Conservation (phyloP, 202 grass and related monocot genomes). For the Schoenoplectus triqueter region DNA sequence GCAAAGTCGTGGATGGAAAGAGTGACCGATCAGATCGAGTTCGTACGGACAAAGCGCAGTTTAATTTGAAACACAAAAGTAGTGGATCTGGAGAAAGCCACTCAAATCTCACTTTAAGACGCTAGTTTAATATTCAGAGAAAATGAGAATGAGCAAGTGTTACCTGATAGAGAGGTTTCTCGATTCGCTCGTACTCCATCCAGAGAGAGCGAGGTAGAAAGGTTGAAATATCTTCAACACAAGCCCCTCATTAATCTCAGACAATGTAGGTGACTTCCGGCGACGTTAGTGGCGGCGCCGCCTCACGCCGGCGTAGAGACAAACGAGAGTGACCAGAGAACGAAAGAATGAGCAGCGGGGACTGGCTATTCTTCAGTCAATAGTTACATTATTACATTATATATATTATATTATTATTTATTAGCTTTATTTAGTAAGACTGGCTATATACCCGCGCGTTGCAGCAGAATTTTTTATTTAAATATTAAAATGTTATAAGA, state of each 20-base stretch:
- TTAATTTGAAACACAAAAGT: neutral
- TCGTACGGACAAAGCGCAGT: neutral
- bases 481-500: no score
- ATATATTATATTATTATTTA: conserved; percentile 7
- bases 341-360: neutral
- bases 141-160: neutral
- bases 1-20: no score
- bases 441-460: no score
- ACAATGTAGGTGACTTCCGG: conserved; percentile 29
- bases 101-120: conserved; percentile 24
- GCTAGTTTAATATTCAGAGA: neutral
- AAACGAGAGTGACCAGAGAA: neutral
- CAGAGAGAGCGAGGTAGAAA: conserved; percentile 23
- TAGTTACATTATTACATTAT: neutral
- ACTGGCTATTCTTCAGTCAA: conserved; percentile 26
- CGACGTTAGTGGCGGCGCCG: conserved; percentile 38
- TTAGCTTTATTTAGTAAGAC: conserved; percentile 56
- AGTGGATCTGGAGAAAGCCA: conserved; percentile 22
- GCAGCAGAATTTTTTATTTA: no score
- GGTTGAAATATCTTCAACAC: neutral
- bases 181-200: conserved; percentile 99
- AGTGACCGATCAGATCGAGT: conserved; percentile 15
- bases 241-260: neutral
- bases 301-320: conserved; percentile 37
- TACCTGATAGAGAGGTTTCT: conserved; percentile 88